phyloP scores from a whole-genome alignment of 2,329 filamentous ascomycete species.

The Monosporascus sp. region DNA sequence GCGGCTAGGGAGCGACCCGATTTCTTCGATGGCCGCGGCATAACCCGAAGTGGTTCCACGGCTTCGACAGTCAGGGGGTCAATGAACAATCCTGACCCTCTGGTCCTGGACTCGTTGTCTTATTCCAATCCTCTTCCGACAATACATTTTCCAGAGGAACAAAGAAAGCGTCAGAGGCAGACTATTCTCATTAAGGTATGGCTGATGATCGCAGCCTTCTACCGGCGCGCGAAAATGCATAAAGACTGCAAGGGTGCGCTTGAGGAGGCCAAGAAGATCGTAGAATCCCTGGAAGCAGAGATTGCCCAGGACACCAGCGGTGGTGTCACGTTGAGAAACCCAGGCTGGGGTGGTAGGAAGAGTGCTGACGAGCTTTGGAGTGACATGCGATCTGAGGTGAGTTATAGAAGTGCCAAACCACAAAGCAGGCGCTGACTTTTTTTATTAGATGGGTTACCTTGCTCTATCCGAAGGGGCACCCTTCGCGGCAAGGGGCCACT shows the following conservation, averaged over 20 bases:
- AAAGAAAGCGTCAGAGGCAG: slow-evolving; percentile 43
- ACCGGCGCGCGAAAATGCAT: slow-evolving; percentile 72
- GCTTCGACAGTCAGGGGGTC: slow-evolving; percentile 35
- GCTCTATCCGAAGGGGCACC: slow-evolving; percentile 55
- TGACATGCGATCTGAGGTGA: slow-evolving; percentile 76
- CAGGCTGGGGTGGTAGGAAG: slow-evolving; percentile 74
- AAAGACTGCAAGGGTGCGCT: slow-evolving; percentile 77
- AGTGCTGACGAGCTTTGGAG: slow-evolving; percentile 80
- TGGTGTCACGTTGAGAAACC: slow-evolving; percentile 54
- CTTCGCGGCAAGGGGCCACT: slow-evolving; percentile 67
- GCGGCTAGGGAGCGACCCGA: slow-evolving; percentile 31
- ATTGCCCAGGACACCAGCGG: slow-evolving; percentile 57
- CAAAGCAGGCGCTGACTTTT: slow-evolving; percentile 21
- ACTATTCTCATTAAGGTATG: slow-evolving; percentile 70
- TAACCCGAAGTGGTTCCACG: slow-evolving; percentile 41
- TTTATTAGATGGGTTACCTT: slow-evolving; percentile 61
- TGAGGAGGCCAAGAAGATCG: slow-evolving; percentile 73
- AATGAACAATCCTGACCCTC: slow-evolving; percentile 33
- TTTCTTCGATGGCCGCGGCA: slow-evolving; percentile 38
- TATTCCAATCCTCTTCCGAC: slow-evolving; percentile 43
- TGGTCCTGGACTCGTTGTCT: slow-evolving; percentile 36
- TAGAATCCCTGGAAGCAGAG: slow-evolving; percentile 64
- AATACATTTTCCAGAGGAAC: slow-evolving; percentile 50
- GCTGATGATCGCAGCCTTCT: slow-evolving; percentile 85
- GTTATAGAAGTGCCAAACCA: slow-evolving; percentile 20